Evolutionary conservation across 805 yeast species (phyloP).

Genomic region (Saccharomycopsis oosterbeekiorum): DNA sequence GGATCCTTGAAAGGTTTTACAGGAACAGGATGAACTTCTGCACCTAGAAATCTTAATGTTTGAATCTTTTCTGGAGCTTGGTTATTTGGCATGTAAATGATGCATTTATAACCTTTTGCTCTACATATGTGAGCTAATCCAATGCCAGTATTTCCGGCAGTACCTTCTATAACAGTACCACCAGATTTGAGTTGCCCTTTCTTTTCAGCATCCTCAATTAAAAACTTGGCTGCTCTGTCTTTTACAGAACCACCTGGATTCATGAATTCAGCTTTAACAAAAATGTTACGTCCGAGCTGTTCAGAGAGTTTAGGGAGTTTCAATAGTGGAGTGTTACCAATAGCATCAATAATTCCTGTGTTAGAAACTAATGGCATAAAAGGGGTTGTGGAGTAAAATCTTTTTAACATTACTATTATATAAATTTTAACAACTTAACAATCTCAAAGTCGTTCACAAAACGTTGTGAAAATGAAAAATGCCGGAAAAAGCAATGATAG

Average conservation of each 20-base stretch:
- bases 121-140: constrained; percentile 79
- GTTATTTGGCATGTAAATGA: constrained; percentile 87
- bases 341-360: constrained; percentile 54
- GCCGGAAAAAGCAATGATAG: no score
- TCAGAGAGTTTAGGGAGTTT: constrained; percentile 46
- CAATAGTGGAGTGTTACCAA: constrained; percentile 88
- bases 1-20: constrained; percentile 79
- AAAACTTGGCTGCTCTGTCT: constrained; percentile 77
- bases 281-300: constrained; percentile 60
- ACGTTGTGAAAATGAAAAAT: background rate
- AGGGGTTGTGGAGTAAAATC: background rate
- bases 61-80: constrained; percentile 76
- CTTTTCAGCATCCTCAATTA: constrained; percentile 70
- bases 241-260: constrained; percentile 92
- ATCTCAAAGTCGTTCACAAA: no score
- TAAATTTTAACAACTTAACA: background rate
- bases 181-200: constrained; percentile 58
- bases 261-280: constrained; percentile 86
- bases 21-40: constrained; percentile 83
- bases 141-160: constrained; percentile 95
- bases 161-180: constrained; percentile 85
- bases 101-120: constrained; percentile 72
- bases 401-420: background rate
- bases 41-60: constrained; percentile 65
- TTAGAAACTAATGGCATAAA: constrained; percentile 5